Percentiles rank a stretch among this genome's conserved stretches.
Evolutionary conservation across 768 basidiomycete species (phyloP).

Genomic region (Pulveroboletus sp.): DNA sequence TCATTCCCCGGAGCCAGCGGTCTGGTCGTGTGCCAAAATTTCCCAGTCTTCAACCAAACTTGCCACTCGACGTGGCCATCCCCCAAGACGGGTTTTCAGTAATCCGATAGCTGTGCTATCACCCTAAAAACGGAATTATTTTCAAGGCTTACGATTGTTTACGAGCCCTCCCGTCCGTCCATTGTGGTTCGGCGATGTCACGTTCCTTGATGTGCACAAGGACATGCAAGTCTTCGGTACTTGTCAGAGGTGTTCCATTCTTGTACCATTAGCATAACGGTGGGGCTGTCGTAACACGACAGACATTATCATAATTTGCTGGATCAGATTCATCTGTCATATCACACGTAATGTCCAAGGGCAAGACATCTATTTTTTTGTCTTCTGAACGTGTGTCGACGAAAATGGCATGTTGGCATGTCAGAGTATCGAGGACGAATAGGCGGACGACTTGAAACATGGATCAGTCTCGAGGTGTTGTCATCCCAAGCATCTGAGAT

Average conservation of each 20-base stretch:
- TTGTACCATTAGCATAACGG: conserved; percentile 19
- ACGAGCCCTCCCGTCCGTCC: conserved; percentile 4
- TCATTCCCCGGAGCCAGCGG: conserved; percentile 4
- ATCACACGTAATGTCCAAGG: not conserved
- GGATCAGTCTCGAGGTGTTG: not conserved
- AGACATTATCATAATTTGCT: conserved; percentile 2
- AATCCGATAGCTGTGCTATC: conserved; percentile 12
- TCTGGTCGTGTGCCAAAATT: conserved; percentile 33
- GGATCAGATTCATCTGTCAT: conserved; percentile 2
- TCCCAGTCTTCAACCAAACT: conserved; percentile 23
- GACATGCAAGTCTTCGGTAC: conserved; percentile 3
- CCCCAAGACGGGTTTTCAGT: conserved; percentile 22
- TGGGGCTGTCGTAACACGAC: conserved; percentile 10
- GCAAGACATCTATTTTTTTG: not conserved
- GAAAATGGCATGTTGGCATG: not conserved
- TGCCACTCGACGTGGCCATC: conserved; percentile 22
- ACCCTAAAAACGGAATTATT: conserved; percentile 2
- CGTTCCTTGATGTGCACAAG: conserved; percentile 13
- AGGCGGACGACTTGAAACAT: no score
- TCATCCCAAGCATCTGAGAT: conserved; percentile 4
- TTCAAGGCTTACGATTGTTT: conserved; percentile 4
- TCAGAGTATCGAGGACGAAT: not conserved
- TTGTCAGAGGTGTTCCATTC: not conserved
- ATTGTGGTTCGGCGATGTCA: conserved; percentile 1
- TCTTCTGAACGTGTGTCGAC: not conserved